These are phyloP conservation scores for Phytophthora idaei DNA, from an alignment of 352 stramenopile species.

Conservation along the genomic window DNA sequence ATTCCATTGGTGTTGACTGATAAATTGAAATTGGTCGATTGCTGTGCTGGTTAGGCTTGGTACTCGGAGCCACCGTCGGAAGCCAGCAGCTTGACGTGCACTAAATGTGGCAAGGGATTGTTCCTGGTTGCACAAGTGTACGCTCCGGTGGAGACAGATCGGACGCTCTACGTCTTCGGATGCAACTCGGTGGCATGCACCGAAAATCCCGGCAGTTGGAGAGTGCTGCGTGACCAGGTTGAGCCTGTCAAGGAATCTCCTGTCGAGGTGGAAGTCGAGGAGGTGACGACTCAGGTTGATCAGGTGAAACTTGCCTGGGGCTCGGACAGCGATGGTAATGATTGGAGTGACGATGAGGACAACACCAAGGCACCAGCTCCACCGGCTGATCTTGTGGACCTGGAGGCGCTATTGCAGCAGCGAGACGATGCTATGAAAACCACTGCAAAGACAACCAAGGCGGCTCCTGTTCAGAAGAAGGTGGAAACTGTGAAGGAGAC, in stretches of 20 bases:
- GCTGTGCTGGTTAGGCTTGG: constrained; percentile 48
- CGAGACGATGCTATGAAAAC: constrained; percentile 71
- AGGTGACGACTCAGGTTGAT: constrained; percentile 21
- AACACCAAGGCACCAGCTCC: constrained; percentile 23
- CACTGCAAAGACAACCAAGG: constrained; percentile 8
- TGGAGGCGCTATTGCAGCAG: constrained; percentile 72
- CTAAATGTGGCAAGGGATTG: constrained; percentile 59
- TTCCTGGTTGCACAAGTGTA: constrained; percentile 86
- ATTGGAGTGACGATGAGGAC: constrained; percentile 77
- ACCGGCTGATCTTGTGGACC: constrained; percentile 42
- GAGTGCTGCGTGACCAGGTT: constrained; percentile 72
- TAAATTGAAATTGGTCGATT: constrained; percentile 7
- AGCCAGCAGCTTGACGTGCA: constrained; percentile 48
- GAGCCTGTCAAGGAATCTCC: constrained; percentile 10
- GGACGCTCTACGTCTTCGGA: constrained; percentile 85
- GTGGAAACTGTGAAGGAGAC: constrained; percentile 1
- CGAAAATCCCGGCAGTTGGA: constrained; percentile 67
- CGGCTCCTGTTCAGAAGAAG: constrained; percentile 13
- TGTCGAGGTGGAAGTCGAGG: constrained; percentile 10
- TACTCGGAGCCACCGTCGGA: constrained; percentile 54
- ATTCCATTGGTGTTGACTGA: background rate
- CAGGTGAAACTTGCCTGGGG: constrained; percentile 38
- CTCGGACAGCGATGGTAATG: constrained; percentile 61
- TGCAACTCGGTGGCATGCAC: constrained; percentile 84
- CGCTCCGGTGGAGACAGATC: constrained; percentile 69